Evolutionary conservation across 2,329 filamentous ascomycete species (phyloP).

Genomic region (Neonectria faginata): DNA sequence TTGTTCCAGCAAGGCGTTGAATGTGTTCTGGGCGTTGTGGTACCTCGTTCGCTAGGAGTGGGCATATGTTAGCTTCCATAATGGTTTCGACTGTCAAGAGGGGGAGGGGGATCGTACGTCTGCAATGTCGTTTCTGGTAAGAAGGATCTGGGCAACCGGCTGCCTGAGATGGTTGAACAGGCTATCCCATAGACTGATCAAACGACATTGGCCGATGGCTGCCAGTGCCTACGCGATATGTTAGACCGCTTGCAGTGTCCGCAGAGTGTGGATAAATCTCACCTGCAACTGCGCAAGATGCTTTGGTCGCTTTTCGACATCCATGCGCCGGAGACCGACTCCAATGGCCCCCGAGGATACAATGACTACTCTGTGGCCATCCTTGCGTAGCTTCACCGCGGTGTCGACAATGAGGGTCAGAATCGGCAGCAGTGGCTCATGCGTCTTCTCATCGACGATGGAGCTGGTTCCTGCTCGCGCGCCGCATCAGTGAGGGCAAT

Average conservation of each 20-base stretch:
- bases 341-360: slow-evolving; percentile 98
- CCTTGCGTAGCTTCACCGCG: slow-evolving; percentile 84
- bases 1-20: slow-evolving; percentile 90
- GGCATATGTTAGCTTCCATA: slow-evolving; percentile 14
- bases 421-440: slow-evolving; percentile 91
- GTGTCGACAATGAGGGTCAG: slow-evolving; percentile 95
- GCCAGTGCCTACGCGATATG: slow-evolving; percentile 75
- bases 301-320: slow-evolving; percentile 87
- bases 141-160: slow-evolving; percentile 92
- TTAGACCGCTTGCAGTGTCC: slow-evolving; percentile 25
- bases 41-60: slow-evolving; percentile 83
- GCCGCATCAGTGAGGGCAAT: slow-evolving; percentile 39
- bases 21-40: slow-evolving; percentile 95
- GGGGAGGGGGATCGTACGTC: slow-evolving; percentile 69
- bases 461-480: slow-evolving; percentile 84
- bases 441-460: slow-evolving; percentile 96
- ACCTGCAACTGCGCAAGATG: slow-evolving; percentile 89
- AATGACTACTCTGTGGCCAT: slow-evolving; percentile 94
- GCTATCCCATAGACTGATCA: slow-evolving; percentile 96
- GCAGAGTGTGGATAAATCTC: slow-evolving; percentile 31
- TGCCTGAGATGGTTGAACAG: slow-evolving; percentile 89
- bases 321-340: slow-evolving; percentile 90
- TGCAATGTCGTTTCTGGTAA: slow-evolving; percentile 96
- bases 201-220: slow-evolving; percentile 93
- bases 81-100: slow-evolving; percentile 9